These are phyloP conservation scores for Purpureocillium lavendulum DNA, from an alignment of 2,329 filamentous ascomycete species.

Conservation along the genomic window DNA sequence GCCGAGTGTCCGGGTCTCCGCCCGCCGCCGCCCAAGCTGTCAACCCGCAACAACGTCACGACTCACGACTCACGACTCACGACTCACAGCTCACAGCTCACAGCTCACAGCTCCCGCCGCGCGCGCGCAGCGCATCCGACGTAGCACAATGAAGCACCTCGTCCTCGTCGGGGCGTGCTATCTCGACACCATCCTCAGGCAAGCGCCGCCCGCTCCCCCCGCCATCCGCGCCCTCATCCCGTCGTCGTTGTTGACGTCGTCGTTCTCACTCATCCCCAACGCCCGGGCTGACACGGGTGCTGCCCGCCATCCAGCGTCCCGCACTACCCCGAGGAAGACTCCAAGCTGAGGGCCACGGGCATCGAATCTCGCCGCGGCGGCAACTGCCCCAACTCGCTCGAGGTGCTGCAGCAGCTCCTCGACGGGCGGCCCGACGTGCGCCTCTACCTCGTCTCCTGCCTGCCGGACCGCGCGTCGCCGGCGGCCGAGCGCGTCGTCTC, in stretches of 20 bases:
- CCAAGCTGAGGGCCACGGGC: slow-evolving; percentile 58
- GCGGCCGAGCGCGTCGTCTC: slow-evolving; percentile 42
- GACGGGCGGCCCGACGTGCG: slow-evolving; percentile 12
- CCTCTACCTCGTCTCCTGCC: slow-evolving; percentile 38
- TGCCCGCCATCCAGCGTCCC: too few species aligned
- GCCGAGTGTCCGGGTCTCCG: too few species aligned
- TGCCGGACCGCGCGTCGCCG: slow-evolving; percentile 45
- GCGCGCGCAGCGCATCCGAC: neutral
- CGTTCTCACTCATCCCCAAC: too few species aligned
- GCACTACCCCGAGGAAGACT: slow-evolving; percentile 61
- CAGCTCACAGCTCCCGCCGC: too few species aligned
- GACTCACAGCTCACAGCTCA: too few species aligned
- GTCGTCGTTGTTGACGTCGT: neutral
- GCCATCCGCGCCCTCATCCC: neutral
- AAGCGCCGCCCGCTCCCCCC: slow-evolving; percentile 18
- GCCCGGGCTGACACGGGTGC: neutral
- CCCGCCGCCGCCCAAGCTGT: too few species aligned
- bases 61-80: too few species aligned
- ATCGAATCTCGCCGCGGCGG: slow-evolving; percentile 57
- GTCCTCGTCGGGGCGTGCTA: slow-evolving; percentile 61
- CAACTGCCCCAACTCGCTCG: slow-evolving; percentile 63
- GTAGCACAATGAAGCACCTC: slow-evolving; percentile 41
- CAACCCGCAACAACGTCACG: too few species aligned
- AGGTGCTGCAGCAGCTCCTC: slow-evolving; percentile 60
- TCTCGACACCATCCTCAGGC: slow-evolving; percentile 62